phyloP scores from a whole-genome alignment of 2,329 filamentous ascomycete genomes.

The Aaosphaeria arxii region DNA sequence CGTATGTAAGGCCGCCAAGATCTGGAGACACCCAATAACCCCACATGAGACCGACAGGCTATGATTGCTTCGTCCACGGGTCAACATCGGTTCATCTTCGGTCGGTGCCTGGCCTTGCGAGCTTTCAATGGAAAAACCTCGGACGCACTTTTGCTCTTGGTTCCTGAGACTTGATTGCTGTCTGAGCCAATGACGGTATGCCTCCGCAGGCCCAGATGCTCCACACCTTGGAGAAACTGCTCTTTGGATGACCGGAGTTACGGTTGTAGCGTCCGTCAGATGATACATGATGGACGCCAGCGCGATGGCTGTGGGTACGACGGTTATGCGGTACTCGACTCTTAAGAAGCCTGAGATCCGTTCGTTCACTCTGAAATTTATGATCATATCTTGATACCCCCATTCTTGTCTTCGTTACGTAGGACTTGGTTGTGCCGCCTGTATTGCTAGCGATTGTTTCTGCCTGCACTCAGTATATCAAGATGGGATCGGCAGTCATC shows the following conservation, averaged over 20 bases:
- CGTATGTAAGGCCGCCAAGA: too few species aligned
- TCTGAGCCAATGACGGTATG: too few species aligned
- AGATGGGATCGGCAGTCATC: too few species aligned
- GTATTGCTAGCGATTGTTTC: too few species aligned
- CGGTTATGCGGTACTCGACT: too few species aligned
- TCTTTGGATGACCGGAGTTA: background rate
- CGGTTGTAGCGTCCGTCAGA: background rate
- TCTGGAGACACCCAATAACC: too few species aligned
- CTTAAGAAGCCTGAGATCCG: too few species aligned
- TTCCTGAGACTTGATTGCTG: too few species aligned
- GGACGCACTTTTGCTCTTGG: background rate
- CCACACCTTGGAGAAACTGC: background rate
- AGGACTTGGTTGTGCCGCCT: background rate
- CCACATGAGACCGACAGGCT: background rate
- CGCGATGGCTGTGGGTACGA: too few species aligned
- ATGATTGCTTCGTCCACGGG: conserved; percentile 2
- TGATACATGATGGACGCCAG: background rate
- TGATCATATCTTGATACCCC: too few species aligned
- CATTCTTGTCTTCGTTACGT: background rate
- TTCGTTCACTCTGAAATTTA: too few species aligned
- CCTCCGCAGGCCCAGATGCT: background rate
- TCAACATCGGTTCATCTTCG: conserved; percentile 6
- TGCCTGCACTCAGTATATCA: too few species aligned
- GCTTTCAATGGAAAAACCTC: conserved; percentile 2
- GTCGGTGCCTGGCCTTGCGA: background rate